These are phyloP conservation scores for Leucosporidium yakuticum DNA, from an alignment of 768 basidiomycete genomes.

Conservation along the genomic window DNA sequence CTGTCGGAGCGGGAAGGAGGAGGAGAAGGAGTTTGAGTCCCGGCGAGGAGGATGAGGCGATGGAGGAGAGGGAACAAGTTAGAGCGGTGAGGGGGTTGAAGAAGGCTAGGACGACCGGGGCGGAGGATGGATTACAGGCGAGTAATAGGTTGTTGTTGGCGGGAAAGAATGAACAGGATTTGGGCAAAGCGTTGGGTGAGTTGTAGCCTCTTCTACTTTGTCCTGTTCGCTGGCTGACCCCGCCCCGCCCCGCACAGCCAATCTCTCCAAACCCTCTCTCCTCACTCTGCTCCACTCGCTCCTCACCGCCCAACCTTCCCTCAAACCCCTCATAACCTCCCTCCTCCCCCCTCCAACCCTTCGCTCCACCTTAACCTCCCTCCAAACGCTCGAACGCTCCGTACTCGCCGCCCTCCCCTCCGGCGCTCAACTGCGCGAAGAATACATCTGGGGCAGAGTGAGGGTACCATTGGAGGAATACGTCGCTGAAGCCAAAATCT, in stretches of 20 bases:
- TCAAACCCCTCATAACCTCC: constrained; percentile 23
- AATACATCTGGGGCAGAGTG: constrained; percentile 32
- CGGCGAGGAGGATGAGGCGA: constrained; percentile 12
- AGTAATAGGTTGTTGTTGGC: too few species aligned
- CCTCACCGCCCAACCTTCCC: constrained; percentile 28
- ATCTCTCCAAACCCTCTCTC: constrained; percentile 33
- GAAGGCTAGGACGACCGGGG: not conserved
- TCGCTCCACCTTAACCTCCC: constrained; percentile 4
- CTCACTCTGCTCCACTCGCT: constrained; percentile 35
- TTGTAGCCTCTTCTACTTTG: not conserved
- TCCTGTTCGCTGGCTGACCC: not conserved
- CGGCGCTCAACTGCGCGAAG: constrained; percentile 23
- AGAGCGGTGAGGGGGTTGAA: not conserved
- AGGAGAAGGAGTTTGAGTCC: constrained; percentile 19
- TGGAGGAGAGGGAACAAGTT: too few species aligned
- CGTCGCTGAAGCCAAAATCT: constrained; percentile 16
- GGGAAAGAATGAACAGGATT: constrained; percentile 13
- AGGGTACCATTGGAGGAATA: constrained; percentile 34
- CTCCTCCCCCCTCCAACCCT: constrained; percentile 34
- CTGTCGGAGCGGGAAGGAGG: constrained; percentile 8
- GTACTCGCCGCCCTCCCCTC: constrained; percentile 31
- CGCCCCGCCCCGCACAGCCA: constrained; percentile 17
- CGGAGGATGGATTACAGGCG: not conserved
- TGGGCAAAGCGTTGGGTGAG: constrained; percentile 38
- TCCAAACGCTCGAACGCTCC: constrained; percentile 14